Percentiles rank a stretch among this genome's conserved stretches.
Conservation (phyloP, 108 stramenopile genomes). For the Aurantiochytrium sp. region DNA sequence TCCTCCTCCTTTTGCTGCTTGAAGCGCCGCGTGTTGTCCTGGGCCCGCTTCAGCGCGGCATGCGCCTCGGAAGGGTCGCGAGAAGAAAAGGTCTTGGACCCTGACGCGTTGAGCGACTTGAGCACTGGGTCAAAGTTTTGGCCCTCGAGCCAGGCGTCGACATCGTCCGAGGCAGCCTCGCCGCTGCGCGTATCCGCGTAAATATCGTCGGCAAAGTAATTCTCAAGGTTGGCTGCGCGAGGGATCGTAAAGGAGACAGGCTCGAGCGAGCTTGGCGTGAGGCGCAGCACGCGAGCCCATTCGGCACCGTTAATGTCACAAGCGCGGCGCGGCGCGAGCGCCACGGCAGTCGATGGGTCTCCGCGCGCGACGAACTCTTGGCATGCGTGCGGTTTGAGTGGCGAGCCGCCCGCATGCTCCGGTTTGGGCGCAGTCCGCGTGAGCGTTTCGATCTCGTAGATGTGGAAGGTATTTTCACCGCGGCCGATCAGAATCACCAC, state of each 20-base stretch:
- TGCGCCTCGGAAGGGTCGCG: background rate
- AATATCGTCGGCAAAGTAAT: conserved; percentile 26
- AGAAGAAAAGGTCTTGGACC: background rate
- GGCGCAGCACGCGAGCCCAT: background rate
- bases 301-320: background rate
- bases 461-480: conserved; percentile 17
- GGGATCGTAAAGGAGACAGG: conserved; percentile 16
- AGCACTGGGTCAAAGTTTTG: background rate
- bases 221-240: background rate
- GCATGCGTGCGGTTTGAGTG: background rate
- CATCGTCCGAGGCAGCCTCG: background rate
- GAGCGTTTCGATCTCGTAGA: background rate
- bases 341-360: background rate
- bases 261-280: background rate
- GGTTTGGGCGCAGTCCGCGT: background rate
- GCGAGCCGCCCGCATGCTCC: background rate
- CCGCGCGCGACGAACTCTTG: background rate
- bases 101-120: background rate
- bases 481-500: background rate
- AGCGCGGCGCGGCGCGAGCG: conserved; percentile 10
- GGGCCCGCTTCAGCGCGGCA: background rate
- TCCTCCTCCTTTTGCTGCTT: background rate
- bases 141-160: background rate
- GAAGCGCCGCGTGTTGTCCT: background rate
- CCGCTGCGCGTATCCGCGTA: background rate